Base-by-base conservation (phyloP, 768 basidiomycete species). In the Leucosporidium creatinivorum region DNA sequence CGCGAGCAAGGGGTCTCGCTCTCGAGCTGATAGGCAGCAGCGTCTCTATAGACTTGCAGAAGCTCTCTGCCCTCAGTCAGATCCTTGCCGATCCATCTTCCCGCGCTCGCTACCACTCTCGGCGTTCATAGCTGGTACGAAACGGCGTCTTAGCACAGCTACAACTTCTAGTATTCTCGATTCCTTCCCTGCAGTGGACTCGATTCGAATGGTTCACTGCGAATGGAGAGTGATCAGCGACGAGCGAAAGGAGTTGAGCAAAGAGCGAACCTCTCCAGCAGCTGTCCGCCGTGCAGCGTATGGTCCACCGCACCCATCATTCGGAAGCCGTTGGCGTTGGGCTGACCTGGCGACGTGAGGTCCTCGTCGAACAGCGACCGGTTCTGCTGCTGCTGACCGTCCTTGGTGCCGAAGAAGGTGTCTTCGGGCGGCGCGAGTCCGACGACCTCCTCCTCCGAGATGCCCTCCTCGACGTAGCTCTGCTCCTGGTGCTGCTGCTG, bases 371-470 rank as follows among this genome's bases (percentile, higher is more conserved):
- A 25, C 1, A 23, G 28, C 31, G 63, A 56, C 15, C 39, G 8
- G 18, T 56, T 51, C 31, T 36, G 30, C 19, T 49, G n/a, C 57
- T 51, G 28, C 31, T 21, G 30, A 30, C 51, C 56, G 51, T 36
- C 30, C 39, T 47, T 26, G 55, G 67, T 64, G 4, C 75, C 75
- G 52, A 76, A 76, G 13, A 76, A 65, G 10, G 75, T 76, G 49
- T 76, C 75, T 44, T 72, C 72, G 23, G 70, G 73, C 12, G 65
- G 69, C 23, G 67, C 73, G 36, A 61, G 51, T 28, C 31, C 69
- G 47, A 58, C 72, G 44, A 44, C 63, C 58, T 30, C 58, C 23
- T 44, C 65, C 49, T 15, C 56, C 56, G 47, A 47, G 12, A 52
- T 23, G 28, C 59, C 51, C 18, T 64, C 50, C 47, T 55, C 62